These are phyloP conservation scores for Puccinia coronata DNA, from an alignment of 1,284 basidiomycete genomes.

Conservation along the genomic window DNA sequence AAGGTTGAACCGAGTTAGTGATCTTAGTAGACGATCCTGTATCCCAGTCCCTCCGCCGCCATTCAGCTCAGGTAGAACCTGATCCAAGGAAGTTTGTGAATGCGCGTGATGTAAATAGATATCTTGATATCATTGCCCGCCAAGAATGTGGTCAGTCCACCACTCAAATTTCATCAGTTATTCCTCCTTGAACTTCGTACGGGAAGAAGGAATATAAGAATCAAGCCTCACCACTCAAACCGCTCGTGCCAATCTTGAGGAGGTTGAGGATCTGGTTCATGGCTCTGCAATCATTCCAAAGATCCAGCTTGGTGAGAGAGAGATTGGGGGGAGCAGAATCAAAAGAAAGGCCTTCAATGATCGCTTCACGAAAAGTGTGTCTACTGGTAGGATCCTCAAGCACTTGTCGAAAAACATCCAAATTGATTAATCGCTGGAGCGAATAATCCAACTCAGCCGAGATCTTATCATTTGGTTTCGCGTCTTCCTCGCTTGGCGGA, in stretches of 20 bases:
- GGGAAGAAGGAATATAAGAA: background rate
- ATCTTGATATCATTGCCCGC: background rate
- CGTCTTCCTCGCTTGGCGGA: background rate
- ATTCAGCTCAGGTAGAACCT: background rate
- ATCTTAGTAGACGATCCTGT: background rate
- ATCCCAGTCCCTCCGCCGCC: background rate
- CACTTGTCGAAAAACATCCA: constrained; percentile 51
- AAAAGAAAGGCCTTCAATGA: constrained; percentile 31
- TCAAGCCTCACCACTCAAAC: constrained; percentile 8
- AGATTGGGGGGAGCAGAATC: background rate
- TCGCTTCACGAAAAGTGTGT: constrained; percentile 51
- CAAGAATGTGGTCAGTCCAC: background rate
- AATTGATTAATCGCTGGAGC: constrained; percentile 49
- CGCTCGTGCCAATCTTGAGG: constrained; percentile 4
- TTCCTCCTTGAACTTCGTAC: background rate
- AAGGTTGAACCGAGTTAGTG: background rate
- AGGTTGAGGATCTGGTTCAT: constrained; percentile 1
- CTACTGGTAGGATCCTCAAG: constrained; percentile 52
- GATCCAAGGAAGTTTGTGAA: background rate
- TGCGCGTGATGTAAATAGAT: background rate
- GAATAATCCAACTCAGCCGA: constrained; percentile 43
- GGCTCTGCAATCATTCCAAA: constrained; percentile 20
- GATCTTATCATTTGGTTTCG: constrained; percentile 20
- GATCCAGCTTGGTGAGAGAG: constrained; percentile 22
- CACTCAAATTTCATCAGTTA: background rate